A percentile compares a stretch with the other conserved stretches of the same genome.
Evolutionary conservation across 495 filamentous ascomycete genomes (phyloP).

Genomic region (Chaetomidium leptoderma): DNA sequence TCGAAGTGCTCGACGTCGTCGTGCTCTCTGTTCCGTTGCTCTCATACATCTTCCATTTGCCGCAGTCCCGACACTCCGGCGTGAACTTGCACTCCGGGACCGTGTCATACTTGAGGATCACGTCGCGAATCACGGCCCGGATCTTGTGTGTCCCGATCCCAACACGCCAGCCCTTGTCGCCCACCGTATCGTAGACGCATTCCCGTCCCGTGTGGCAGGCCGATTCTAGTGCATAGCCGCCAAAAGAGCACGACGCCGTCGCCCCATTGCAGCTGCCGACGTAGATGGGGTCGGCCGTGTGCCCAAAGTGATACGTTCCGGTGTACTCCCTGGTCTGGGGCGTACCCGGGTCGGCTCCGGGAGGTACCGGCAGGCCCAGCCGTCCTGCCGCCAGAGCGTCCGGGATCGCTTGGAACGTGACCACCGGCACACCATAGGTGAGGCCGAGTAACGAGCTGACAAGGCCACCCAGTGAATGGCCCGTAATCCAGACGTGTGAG

Average conservation of each 20-base stretch:
- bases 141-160: conserved; percentile 84
- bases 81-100: conserved; percentile 67
- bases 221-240: conserved; percentile 91
- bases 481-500: conserved; percentile 80
- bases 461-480: conserved; percentile 87
- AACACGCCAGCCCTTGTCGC: conserved; percentile 83
- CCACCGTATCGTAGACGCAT: conserved; percentile 88
- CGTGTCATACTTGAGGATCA: conserved; percentile 72
- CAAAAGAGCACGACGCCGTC: conserved; percentile 80
- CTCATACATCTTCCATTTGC: conserved; percentile 87
- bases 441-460: conserved; percentile 80
- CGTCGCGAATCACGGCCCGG: conserved; percentile 74
- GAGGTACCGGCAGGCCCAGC: conserved; percentile 81
- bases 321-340: conserved; percentile 68
- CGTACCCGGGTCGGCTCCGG: conserved; percentile 62
- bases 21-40: conserved; percentile 79
- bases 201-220: conserved; percentile 82
- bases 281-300: conserved; percentile 92
- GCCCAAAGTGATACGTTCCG: conserved; percentile 87
- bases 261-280: conserved; percentile 92
- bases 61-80: conserved; percentile 83
- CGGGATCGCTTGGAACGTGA: conserved; percentile 86
- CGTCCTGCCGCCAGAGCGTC: conserved; percentile 84
- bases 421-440: conserved; percentile 80
- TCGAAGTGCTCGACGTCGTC: conserved; percentile 55